Conservation (phyloP, 2,329 filamentous ascomycete genomes). For the Colletotrichum trifolii region DNA sequence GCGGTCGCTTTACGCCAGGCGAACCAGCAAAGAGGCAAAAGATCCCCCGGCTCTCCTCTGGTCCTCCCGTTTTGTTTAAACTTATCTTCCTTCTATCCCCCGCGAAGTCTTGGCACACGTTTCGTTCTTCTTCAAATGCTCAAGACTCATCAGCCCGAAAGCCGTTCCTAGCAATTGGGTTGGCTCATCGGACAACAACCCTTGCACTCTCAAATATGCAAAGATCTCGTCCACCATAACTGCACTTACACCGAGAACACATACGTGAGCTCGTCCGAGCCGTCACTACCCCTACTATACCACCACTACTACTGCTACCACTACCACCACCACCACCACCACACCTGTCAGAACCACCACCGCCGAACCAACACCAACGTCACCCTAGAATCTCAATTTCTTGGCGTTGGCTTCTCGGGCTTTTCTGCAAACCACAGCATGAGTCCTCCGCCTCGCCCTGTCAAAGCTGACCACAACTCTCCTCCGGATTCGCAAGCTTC, state of each 20-base stretch:
- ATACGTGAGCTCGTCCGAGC: conserved; percentile 26
- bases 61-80: conserved; percentile 36
- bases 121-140: conserved; percentile 36
- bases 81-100: conserved; percentile 36
- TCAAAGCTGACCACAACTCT: conserved; percentile 35
- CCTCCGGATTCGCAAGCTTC: conserved; percentile 30
- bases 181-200: conserved; percentile 34
- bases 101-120: conserved; percentile 36
- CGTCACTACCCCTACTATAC: background rate
- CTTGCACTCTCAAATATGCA: conserved; percentile 34
- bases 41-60: conserved; percentile 32
- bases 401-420: conserved; percentile 4
- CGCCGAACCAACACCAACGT: conserved; percentile 37
- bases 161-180: conserved; percentile 35
- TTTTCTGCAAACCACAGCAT: conserved; percentile 32
- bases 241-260: conserved; percentile 36
- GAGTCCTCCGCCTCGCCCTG: conserved; percentile 33
- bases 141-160: conserved; percentile 36
- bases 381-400: conserved; percentile 18
- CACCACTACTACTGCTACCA: background rate
- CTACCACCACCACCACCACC: background rate
- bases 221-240: conserved; percentile 34
- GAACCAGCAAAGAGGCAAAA: conserved; percentile 36
- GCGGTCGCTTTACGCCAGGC: conserved; percentile 10
- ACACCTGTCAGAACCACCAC: conserved; percentile 1